phyloP scores from a whole-genome alignment of 306 rosid genomes.

The Datisca glomerata region DNA sequence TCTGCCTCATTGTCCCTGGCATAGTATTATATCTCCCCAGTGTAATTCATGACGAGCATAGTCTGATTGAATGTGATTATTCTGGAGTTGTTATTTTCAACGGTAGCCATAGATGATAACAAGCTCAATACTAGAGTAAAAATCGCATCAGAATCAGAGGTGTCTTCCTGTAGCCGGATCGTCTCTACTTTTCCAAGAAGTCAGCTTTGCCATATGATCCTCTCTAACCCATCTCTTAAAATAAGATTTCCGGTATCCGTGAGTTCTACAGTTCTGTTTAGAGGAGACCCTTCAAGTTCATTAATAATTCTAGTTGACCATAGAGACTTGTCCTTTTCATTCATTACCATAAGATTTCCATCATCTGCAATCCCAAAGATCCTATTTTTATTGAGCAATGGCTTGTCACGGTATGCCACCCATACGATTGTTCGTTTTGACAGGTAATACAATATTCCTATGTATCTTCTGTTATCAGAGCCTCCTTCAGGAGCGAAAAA shows the following conservation, averaged over 20 bases:
- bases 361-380: slow-evolving; percentile 13
- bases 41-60: too few species aligned
- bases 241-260: slow-evolving; percentile 34
- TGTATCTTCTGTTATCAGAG: slow-evolving; percentile 6
- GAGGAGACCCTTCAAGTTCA: not conserved
- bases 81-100: too few species aligned
- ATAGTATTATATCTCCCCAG: too few species aligned
- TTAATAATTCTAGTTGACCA: slow-evolving; percentile 10
- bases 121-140: too few species aligned
- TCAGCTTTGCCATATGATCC: slow-evolving; percentile 33
- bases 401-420: slow-evolving; percentile 27
- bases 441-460: slow-evolving; percentile 25
- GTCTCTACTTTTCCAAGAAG: slow-evolving; percentile 15
- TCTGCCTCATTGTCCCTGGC: too few species aligned
- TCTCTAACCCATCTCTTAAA: not conserved
- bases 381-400: slow-evolving; percentile 6
- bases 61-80: too few species aligned
- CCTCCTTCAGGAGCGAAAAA: slow-evolving; percentile 18
- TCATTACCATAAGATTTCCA: slow-evolving; percentile 22
- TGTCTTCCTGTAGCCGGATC: slow-evolving; percentile 14
- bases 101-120: too few species aligned
- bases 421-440: slow-evolving; percentile 13
- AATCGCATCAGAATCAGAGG: too few species aligned
- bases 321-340: not conserved
- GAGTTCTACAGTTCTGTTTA: slow-evolving; percentile 13